Evolutionary conservation across 2,329 filamentous ascomycete species (phyloP), one percentile per base, ranked within the genome.

Genomic region (Beauveria pseudobassiana): DNA sequence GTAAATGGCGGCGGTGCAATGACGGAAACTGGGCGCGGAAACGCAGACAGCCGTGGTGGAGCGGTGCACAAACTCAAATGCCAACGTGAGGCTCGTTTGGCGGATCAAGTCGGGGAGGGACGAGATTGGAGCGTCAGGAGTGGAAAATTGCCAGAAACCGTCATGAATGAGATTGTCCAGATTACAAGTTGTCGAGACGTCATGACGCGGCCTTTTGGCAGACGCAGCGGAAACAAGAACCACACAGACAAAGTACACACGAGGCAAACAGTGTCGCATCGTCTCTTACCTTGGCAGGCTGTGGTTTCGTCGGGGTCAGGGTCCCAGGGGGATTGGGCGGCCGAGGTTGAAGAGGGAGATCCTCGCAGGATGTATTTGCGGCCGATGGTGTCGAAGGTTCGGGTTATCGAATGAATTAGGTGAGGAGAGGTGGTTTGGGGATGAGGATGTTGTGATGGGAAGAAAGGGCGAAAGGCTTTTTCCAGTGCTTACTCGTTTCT

Each of bases 21-120:
- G 45, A 45, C 26, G 10, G 30, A 49, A 49, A 26, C 30, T 58
- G 45, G 45, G 48, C 34, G 34, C 34, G 34, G 34, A 16, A 38
- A 51, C 34, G 57, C 38, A 45, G 49, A 48, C 46, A 52, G 57
- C 48, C 57, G 57, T 18, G 49, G 57, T 45, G 57, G 57, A 52
- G 57, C 46, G 48, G 45, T 34, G 48, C 48, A 52, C 48, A 52
- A 46, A 30, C 45, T 58, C 34, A 38, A 38, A 38, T 6, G 55
- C 46, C 30, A 48, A 43, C 30, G 38, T 40, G 55, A 58, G 43
- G 30, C 53, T 38, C 34, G 34, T 38, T 38, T 38, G 45, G 38
- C 55, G 38, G 55, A 30, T 34, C 20, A 34, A 22, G 45, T 50
- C 26, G 40, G 53, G 43, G 6, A 12, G 52, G 24, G 12, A 22